A percentile compares a stretch with the other conserved stretches of the same genome.
These are phyloP conservation scores for Hypsizygus marmoreus DNA, from an alignment of 768 basidiomycete genomes.

Conservation along the genomic window DNA sequence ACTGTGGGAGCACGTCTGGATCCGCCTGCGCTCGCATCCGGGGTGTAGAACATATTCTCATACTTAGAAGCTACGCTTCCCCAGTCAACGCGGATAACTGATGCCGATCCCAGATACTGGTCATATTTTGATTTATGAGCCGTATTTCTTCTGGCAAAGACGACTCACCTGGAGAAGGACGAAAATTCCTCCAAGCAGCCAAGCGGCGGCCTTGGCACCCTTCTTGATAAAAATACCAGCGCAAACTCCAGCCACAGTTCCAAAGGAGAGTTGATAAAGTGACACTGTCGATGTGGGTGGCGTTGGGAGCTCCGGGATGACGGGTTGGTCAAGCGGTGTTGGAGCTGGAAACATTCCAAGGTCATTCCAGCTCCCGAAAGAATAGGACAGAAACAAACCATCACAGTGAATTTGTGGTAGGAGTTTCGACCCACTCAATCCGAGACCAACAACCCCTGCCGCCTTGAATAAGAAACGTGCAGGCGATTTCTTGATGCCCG, in stretches of 20 bases:
- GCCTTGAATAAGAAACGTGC: conserved; percentile 27
- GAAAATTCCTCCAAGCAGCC: conserved; percentile 87
- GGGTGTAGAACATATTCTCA: conserved; percentile 71
- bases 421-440: conserved; percentile 45
- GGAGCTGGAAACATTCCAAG: neutral
- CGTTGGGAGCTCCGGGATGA: conserved; percentile 37
- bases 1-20: conserved; percentile 62
- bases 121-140: neutral
- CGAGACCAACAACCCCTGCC: conserved; percentile 40
- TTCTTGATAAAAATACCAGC: conserved; percentile 95
- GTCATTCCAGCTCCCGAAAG: conserved; percentile 6
- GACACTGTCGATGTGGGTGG: conserved; percentile 78
- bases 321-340: conserved; percentile 5
- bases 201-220: conserved; percentile 82
- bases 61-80: conserved; percentile 60
- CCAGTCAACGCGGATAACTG: conserved; percentile 84
- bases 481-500: conserved; percentile 7
- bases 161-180: conserved; percentile 81
- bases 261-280: conserved; percentile 81
- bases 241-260: conserved; percentile 85
- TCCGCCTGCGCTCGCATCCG: conserved; percentile 53
- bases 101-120: conserved; percentile 79
- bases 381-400: conserved; percentile 33
- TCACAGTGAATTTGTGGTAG: conserved; percentile 51
- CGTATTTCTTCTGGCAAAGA: neutral